Conservation (phyloP, 495 filamentous ascomycete genomes). For the Aspergillus sclerotioniger region DNA sequence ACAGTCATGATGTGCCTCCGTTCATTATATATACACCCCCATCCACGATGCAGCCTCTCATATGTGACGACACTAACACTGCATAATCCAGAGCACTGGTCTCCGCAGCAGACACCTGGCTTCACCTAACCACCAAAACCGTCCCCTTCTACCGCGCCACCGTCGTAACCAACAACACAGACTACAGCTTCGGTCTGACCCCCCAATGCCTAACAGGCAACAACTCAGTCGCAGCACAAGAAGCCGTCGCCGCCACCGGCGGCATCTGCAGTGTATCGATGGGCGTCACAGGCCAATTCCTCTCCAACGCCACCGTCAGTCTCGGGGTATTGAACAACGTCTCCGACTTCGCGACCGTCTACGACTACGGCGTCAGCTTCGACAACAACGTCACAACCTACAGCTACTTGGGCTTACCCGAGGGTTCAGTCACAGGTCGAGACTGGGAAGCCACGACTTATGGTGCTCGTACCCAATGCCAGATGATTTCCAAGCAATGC, state of each 20-base stretch:
- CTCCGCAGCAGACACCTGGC: neutral
- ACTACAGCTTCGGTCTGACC: neutral
- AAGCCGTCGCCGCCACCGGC: no score
- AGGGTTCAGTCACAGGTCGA: neutral
- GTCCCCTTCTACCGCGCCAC: neutral
- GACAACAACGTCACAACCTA: neutral
- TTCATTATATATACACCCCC: no score
- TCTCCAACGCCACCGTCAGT: neutral
- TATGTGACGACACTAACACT: neutral
- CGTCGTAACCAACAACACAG: neutral
- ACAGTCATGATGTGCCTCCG: no score
- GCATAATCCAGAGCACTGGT: neutral
- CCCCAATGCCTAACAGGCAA: neutral
- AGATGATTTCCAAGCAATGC: neutral
- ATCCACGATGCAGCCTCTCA: neutral
- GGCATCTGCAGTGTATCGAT: neutral
- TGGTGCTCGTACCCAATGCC: neutral
- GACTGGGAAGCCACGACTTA: neutral
- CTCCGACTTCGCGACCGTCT: neutral
- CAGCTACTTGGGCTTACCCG: neutral
- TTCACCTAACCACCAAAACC: neutral
- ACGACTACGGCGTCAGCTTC: neutral
- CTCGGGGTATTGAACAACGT: neutral
- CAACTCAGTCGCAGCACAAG: neutral
- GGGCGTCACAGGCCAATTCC: neutral